A percentile compares a stretch with the other conserved stretches of the same genome.
These are phyloP conservation scores for Apiospora koreana DNA, from an alignment of 2,329 filamentous ascomycete genomes.

Conservation along the genomic window DNA sequence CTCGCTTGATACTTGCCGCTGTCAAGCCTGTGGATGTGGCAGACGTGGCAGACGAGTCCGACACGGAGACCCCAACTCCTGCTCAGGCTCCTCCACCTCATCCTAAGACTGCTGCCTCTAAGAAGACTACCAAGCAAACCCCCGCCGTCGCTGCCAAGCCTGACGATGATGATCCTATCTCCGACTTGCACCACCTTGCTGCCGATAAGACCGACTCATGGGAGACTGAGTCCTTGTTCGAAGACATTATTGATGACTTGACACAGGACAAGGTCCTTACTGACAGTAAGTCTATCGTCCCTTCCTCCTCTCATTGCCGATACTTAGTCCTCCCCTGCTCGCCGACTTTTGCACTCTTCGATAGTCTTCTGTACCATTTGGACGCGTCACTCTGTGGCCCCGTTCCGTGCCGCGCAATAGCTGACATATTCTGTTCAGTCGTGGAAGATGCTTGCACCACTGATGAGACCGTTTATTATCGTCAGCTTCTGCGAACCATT, in stretches of 20 bases:
- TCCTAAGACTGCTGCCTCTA: not conserved
- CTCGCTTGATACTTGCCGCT: conserved; percentile 17
- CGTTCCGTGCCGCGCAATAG: conserved; percentile 6
- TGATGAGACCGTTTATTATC: conserved; percentile 68
- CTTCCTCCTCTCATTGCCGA: conserved; percentile 4
- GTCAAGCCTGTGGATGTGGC: conserved; percentile 22
- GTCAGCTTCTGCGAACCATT: conserved; percentile 70
- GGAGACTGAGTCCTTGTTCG: conserved; percentile 48
- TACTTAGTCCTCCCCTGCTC: not conserved
- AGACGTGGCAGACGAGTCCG: conserved; percentile 12
- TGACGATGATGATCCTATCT: not conserved
- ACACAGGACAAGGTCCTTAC: conserved; percentile 41
- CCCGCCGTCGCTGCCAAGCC: not conserved
- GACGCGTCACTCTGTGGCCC: not conserved
- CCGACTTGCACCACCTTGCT: conserved; percentile 8
- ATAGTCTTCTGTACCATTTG: not conserved
- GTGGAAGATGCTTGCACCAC: conserved; percentile 36
- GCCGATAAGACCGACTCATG: conserved; percentile 34
- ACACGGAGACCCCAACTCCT: not conserved
- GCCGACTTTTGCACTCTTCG: not conserved
- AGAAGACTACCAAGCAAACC: not conserved
- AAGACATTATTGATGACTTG: conserved; percentile 47
- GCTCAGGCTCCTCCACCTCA: too few relatives aligned
- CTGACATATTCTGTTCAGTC: conserved; percentile 18
- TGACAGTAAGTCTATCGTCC: conserved; percentile 28